Conservation (phyloP, 2,329 filamentous ascomycete species). For the Neonectria hederae region DNA sequence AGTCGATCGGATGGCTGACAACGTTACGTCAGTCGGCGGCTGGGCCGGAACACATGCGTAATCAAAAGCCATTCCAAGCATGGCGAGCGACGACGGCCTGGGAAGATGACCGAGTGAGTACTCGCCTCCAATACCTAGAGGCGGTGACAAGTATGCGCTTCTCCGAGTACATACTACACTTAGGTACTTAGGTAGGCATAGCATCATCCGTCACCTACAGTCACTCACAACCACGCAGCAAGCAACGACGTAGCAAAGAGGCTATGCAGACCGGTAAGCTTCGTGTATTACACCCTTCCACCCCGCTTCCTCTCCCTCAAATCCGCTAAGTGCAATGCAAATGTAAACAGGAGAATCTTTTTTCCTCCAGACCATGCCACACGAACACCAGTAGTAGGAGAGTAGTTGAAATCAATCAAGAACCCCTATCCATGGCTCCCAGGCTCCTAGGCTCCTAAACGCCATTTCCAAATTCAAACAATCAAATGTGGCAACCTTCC, state of each 20-base stretch:
- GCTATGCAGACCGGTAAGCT: conserved; percentile 22
- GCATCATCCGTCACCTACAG: not conserved
- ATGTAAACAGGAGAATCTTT: conserved; percentile 33
- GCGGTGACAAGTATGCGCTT: not conserved
- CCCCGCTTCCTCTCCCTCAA: conserved; percentile 18
- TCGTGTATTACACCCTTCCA: conserved; percentile 35
- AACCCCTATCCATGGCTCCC: conserved; percentile 17
- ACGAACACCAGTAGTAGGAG: conserved; percentile 6
- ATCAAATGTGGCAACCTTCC: conserved; percentile 14
- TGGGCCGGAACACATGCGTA: conserved; percentile 1
- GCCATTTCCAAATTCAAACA: conserved; percentile 28
- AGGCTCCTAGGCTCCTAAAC: conserved; percentile 19
- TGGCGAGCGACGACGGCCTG: not conserved
- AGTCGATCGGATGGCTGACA: conserved; percentile 1
- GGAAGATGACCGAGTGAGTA: not conserved
- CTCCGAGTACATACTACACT: not conserved
- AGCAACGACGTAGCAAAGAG: not conserved
- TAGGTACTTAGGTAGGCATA: too few relatives aligned
- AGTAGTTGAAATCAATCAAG: conserved; percentile 25
- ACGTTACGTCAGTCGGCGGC: conserved; percentile 8
- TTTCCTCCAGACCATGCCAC: conserved; percentile 36
- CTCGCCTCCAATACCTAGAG: not conserved
- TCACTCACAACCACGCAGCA: not conserved
- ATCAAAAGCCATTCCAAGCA: not conserved
- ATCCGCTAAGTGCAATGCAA: conserved; percentile 20